Evolutionary conservation across 768 basidiomycete species (phyloP), one percentile per base, ranked within the genome.

Genomic region (Tubosaeta sp.): DNA sequence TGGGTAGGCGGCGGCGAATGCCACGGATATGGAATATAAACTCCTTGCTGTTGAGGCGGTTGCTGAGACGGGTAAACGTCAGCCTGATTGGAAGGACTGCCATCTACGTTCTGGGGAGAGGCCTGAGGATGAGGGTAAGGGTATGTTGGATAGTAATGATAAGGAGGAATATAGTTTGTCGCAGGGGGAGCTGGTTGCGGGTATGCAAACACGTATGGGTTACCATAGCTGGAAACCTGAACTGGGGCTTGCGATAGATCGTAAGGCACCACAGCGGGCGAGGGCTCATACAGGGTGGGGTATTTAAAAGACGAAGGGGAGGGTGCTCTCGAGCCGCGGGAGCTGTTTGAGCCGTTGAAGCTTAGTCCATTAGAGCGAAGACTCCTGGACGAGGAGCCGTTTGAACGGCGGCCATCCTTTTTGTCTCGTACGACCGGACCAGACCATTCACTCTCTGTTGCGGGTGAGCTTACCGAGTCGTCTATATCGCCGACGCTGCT

Each of bases 371-470:
- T 72, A 34, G 81, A 77, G 36, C 83, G 80, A 25, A 83, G 64
- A 24, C 84, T 82, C 51, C 83, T 78, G 8, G 80, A 79, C 4
- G 83, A 81, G 1, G 83, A 83, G 16, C 79, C 75, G 31, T 77
- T 75, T 14, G 79, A 80, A 51, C 76, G 76, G 44, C 75, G 74
- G 38, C 69, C 66, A 49, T 81, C 80, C 60, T 75, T 80, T 63
- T 76, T 81, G 55, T 86, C 83, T 36, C 80, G 75, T 34, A 73
- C 67, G 45, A 73, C 72, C 6, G 80, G 76, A 3, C 73, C 80
- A 9, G 88, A 88, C 80, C 86, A 88, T 68, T 90, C 88, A 66
- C 87, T 88, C 69, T 91, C 88, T 16, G 87, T 88, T 6, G 86
- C 77, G 30, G 84, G 85, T 7, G 84, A 86, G 61, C 84, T 84